These are phyloP conservation scores for Phalaenopsis aphrodite DNA, from an alignment of 106 monocot genomes.

Conservation along the genomic window DNA sequence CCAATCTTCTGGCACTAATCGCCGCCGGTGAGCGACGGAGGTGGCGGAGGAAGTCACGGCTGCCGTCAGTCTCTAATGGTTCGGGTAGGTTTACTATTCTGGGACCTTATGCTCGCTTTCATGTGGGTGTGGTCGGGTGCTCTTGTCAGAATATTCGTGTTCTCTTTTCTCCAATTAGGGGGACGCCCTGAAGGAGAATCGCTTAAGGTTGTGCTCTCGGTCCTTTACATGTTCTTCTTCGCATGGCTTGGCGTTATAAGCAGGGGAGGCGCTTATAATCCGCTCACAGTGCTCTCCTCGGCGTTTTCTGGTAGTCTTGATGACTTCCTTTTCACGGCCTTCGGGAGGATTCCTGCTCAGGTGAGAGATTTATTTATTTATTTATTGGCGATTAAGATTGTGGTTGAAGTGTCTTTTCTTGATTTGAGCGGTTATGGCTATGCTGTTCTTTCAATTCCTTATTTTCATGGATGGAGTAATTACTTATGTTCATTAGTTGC, in stretches of 20 bases:
- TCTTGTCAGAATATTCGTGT: slow-evolving; percentile 44
- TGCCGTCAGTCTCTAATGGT: slow-evolving; percentile 9
- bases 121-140: slow-evolving; percentile 65
- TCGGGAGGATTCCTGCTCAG: slow-evolving; percentile 80
- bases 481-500: neutral
- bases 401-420: too few relatives aligned
- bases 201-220: slow-evolving; percentile 38
- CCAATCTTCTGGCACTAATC: too few relatives aligned
- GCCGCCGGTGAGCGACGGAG: too few relatives aligned
- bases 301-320: slow-evolving; percentile 36
- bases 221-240: slow-evolving; percentile 80
- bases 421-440: neutral
- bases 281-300: slow-evolving; percentile 56
- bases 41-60: too few relatives aligned
- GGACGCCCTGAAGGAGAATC: slow-evolving; percentile 29
- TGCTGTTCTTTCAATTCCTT: neutral
- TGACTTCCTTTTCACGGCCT: slow-evolving; percentile 46
- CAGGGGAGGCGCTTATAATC: slow-evolving; percentile 72
- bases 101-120: slow-evolving; percentile 39
- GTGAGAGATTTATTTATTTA: slow-evolving; percentile 22
- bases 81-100: slow-evolving; percentile 9
- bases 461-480: neutral
- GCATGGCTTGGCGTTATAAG: slow-evolving; percentile 55
- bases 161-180: slow-evolving; percentile 16
- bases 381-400: neutral